Evolutionary conservation across 768 basidiomycete genomes (phyloP).

Genomic region (Steccherinum ochraceum): DNA sequence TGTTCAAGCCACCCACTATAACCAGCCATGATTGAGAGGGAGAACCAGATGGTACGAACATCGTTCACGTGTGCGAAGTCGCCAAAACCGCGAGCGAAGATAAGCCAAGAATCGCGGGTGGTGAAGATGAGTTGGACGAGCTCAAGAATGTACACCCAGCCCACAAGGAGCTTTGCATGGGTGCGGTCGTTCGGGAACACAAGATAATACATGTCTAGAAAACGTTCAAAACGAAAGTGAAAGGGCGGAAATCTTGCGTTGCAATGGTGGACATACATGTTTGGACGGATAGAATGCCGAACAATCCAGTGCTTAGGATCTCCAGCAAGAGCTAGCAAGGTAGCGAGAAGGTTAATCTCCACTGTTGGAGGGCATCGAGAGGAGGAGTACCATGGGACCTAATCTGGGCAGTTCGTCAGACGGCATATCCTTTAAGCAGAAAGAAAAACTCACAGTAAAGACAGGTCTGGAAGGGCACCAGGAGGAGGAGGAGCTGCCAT

Average conservation of each 20-base stretch:
- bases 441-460: no score
- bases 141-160: not conserved
- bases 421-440: no score
- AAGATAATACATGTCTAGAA: not conserved
- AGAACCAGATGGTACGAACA: not conserved
- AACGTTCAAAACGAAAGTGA: not conserved
- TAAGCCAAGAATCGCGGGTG: not conserved
- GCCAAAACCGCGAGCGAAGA: not conserved
- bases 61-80: not conserved
- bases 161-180: not conserved
- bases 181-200: not conserved
- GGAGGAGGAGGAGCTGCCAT: no score
- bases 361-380: no score
- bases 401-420: no score
- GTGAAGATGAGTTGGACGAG: not conserved
- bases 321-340: no score
- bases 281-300: not conserved
- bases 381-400: no score
- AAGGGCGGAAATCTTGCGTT: no score
- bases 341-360: no score
- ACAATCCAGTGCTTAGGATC: no score
- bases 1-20: not conserved
- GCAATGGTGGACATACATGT: not conserved
- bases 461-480: no score
- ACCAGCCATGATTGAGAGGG: not conserved